Conservation (phyloP, 2,329 filamentous ascomycete species). For the Hawksworthiomyces lignivorus region DNA sequence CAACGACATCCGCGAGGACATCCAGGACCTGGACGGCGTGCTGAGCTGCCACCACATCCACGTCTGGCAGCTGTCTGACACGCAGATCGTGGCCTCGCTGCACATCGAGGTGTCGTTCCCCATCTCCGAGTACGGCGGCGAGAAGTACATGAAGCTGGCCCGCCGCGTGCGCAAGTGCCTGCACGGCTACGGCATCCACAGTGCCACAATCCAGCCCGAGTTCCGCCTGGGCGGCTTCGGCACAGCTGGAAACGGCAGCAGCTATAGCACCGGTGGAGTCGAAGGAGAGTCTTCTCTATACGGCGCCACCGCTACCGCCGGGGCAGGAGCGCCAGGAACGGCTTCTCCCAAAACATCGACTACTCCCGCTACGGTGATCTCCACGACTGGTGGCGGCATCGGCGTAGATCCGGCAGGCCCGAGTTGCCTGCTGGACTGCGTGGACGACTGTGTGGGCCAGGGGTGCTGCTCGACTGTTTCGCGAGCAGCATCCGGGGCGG, state of each 20-base stretch:
- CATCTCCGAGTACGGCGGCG: slow-evolving; percentile 69
- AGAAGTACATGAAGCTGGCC: slow-evolving; percentile 85
- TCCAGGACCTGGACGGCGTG: slow-evolving; percentile 75
- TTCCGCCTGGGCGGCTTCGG: slow-evolving; percentile 58
- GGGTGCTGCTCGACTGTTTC: slow-evolving; percentile 39
- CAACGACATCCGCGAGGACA: slow-evolving; percentile 87
- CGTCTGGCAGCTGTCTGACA: slow-evolving; percentile 95
- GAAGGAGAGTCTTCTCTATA: too few relatives aligned
- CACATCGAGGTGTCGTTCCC: slow-evolving; percentile 90
- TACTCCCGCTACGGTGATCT: slow-evolving; percentile 18
- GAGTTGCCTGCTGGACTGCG: slow-evolving; percentile 44
- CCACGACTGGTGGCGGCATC: slow-evolving; percentile 19
- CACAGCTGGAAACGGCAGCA: slow-evolving; percentile 19
- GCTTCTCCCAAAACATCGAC: neutral
- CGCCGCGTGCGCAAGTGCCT: slow-evolving; percentile 77
- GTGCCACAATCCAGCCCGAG: slow-evolving; percentile 94
- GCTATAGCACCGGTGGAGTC: slow-evolving; percentile 20
- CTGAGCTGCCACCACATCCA: slow-evolving; percentile 92
- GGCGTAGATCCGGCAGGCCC: slow-evolving; percentile 11
- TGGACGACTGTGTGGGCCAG: slow-evolving; percentile 38
- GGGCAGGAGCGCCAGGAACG: neutral
- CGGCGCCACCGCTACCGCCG: neutral
- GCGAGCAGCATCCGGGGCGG: slow-evolving; percentile 18
- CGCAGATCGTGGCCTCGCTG: slow-evolving; percentile 85
- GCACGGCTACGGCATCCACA: slow-evolving; percentile 93